Evolutionary conservation across 352 stramenopile genomes (phyloP).

Genomic region (Pythium brachiatum): DNA sequence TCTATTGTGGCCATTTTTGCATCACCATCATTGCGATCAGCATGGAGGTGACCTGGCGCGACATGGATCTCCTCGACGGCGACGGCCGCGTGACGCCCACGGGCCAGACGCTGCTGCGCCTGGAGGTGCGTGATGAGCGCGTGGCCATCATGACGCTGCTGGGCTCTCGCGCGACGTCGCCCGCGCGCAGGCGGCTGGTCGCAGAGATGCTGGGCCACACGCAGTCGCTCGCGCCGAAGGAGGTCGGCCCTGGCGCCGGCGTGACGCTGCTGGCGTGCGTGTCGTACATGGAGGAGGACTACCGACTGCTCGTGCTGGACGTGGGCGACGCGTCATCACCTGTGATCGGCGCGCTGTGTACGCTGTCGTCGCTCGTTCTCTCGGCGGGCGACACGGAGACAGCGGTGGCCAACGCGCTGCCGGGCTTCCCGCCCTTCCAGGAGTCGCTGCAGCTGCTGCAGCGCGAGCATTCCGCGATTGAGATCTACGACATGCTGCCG

Average conservation of each 20-base stretch:
- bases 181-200: conserved; percentile 36
- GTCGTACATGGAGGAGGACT: conserved; percentile 47
- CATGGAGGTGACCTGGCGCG: conserved; percentile 51
- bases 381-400: conserved; percentile 30
- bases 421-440: conserved; percentile 36
- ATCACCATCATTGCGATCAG: background rate
- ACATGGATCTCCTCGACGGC: conserved; percentile 38
- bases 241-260: background rate
- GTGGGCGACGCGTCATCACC: conserved; percentile 14
- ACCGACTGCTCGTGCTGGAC: conserved; percentile 53
- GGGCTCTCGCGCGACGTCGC: conserved; percentile 28
- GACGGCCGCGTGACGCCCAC: conserved; percentile 33
- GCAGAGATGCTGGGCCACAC: conserved; percentile 28
- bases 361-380: conserved; percentile 67
- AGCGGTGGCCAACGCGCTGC: conserved; percentile 20
- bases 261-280: conserved; percentile 45
- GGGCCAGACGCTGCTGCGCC: conserved; percentile 35
- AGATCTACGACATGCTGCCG: conserved; percentile 64
- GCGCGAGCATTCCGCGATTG: conserved; percentile 39
- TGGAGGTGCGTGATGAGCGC: conserved; percentile 49
- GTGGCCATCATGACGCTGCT: conserved; percentile 47
- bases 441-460: conserved; percentile 43
- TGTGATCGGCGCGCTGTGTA: conserved; percentile 44
- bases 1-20: conserved; percentile 13
- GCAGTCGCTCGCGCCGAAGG: background rate